These are phyloP conservation scores for Scheffersomyces ergatensis DNA, from an alignment of 805 yeast species.

Conservation along the genomic window DNA sequence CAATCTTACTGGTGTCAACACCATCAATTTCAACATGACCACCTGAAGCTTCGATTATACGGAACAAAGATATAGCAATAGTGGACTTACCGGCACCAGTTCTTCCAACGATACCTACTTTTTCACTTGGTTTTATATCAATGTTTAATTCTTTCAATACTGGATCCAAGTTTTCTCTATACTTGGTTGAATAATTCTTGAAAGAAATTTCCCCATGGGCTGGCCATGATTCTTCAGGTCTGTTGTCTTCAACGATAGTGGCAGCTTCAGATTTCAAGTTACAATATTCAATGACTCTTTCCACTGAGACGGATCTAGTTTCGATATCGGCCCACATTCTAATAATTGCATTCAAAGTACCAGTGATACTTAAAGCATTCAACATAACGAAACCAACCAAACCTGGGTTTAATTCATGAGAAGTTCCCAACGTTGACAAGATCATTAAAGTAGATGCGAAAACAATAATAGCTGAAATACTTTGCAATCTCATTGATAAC, in stretches of 20 bases:
- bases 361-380: slow-evolving; percentile 31
- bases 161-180: slow-evolving; percentile 78
- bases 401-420: slow-evolving; percentile 26
- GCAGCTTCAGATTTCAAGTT: slow-evolving; percentile 41
- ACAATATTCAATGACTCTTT: slow-evolving; percentile 35
- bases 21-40: slow-evolving; percentile 74
- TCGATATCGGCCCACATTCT: slow-evolving; percentile 35
- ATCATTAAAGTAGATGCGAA: slow-evolving; percentile 25
- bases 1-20: slow-evolving; percentile 62
- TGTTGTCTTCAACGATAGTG: slow-evolving; percentile 32
- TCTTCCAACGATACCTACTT: slow-evolving; percentile 93
- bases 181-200: slow-evolving; percentile 72
- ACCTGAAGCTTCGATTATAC: slow-evolving; percentile 73
- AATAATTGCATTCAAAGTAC: slow-evolving; percentile 27
- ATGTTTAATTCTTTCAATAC: slow-evolving; percentile 70
- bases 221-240: slow-evolving; percentile 69
- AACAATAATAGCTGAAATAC: slow-evolving; percentile 30
- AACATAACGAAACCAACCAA: slow-evolving; percentile 37
- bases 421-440: slow-evolving; percentile 19
- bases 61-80: slow-evolving; percentile 76
- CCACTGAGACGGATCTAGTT: slow-evolving; percentile 30
- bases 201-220: slow-evolving; percentile 64
- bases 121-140: slow-evolving; percentile 68
- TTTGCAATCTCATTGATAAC: slow-evolving; percentile 36
- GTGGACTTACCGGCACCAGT: slow-evolving; percentile 97